These are phyloP conservation scores for Kalanchoe fedtschenkoi DNA, from an alignment of 164 flowering plant species.

Conservation along the genomic window DNA sequence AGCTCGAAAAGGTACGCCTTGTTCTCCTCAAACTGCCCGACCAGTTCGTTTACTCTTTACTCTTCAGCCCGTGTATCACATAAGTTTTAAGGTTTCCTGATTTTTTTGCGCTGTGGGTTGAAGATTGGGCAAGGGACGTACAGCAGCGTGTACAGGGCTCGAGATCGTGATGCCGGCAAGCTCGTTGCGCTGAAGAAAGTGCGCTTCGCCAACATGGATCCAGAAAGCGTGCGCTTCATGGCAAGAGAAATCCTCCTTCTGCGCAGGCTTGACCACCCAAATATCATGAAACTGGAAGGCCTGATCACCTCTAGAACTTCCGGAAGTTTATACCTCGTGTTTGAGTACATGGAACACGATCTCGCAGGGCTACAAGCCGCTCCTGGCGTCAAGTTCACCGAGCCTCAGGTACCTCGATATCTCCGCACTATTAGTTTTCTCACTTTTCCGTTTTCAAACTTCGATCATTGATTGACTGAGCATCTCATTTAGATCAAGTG, in stretches of 20 bases:
- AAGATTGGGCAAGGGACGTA: conserved; percentile 98
- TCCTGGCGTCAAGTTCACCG: conserved; percentile 54
- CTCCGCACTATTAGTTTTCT: no score
- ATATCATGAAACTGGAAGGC: conserved; percentile 80
- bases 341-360: conserved; percentile 92
- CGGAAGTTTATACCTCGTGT: conserved; percentile 65
- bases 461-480: no score
- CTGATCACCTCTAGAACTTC: conserved; percentile 62
- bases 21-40: not conserved
- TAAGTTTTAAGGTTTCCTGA: no score
- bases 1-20: conserved; percentile 1
- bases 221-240: conserved; percentile 93
- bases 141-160: conserved; percentile 77
- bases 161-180: conserved; percentile 73
- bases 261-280: conserved; percentile 82
- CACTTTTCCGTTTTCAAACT: no score
- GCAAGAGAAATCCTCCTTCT: conserved; percentile 72
- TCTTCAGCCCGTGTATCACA: no score
- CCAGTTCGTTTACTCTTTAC: not conserved
- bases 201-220: conserved; percentile 81
- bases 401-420: conserved; percentile 59
- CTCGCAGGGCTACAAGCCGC: conserved; percentile 71
- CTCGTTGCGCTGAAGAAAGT: conserved; percentile 83
- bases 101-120: conserved; percentile 9
- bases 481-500: conserved; percentile 74